Evolutionary conservation across 495 filamentous ascomycete genomes (phyloP).

Genomic region (Aspergillus indologenus): DNA sequence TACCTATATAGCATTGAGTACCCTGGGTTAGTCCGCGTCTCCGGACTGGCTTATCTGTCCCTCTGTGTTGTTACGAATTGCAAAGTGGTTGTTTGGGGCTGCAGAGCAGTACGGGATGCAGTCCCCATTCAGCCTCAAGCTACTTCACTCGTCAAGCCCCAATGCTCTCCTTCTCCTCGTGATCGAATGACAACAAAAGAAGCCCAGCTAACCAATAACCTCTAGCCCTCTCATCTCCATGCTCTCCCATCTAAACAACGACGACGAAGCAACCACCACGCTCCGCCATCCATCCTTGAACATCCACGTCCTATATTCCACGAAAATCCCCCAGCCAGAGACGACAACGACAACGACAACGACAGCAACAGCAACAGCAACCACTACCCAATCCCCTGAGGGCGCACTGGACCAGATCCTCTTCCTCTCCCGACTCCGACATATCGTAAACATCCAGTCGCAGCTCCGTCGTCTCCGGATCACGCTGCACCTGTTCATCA

Average conservation of each 20-base stretch:
- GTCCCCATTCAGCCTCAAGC: too few species aligned
- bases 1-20: too few species aligned
- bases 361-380: too few species aligned
- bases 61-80: too few species aligned
- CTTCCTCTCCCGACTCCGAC: constrained; percentile 53
- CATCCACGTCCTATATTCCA: constrained; percentile 46
- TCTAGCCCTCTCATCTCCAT: constrained; percentile 59
- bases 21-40: too few species aligned
- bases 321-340: constrained; percentile 28
- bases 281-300: constrained; percentile 20
- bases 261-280: constrained; percentile 14
- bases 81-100: too few species aligned
- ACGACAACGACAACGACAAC: constrained; percentile 18
- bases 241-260: constrained; percentile 43
- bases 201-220: constrained; percentile 1
- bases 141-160: too few species aligned
- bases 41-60: too few species aligned
- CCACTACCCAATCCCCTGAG: constrained; percentile 22
- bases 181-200: background rate
- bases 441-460: constrained; percentile 35
- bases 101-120: too few species aligned
- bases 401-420: constrained; percentile 55
- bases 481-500: constrained; percentile 40
- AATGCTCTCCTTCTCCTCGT: too few species aligned
- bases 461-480: constrained; percentile 31